These are phyloP conservation scores for Candolleomyces eurysporus DNA, from an alignment of 768 basidiomycete genomes.

Conservation along the genomic window DNA sequence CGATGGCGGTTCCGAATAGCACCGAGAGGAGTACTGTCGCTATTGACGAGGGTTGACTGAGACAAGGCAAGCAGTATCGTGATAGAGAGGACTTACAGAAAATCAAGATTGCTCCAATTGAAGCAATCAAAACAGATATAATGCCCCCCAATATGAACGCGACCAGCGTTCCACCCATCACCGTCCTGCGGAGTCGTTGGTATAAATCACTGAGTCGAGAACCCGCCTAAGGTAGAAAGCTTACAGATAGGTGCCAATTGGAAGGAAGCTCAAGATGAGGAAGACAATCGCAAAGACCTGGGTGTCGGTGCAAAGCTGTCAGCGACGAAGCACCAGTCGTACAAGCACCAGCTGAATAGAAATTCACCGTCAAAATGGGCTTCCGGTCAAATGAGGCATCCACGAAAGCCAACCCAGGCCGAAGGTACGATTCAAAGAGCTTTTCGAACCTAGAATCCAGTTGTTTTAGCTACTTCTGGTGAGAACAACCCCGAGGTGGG, in stretches of 20 bases:
- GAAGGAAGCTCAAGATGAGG: not conserved
- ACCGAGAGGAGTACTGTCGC: not conserved
- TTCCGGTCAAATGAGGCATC: constrained; percentile 3
- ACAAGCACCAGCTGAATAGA: not conserved
- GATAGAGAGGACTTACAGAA: not conserved
- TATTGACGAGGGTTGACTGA: not conserved
- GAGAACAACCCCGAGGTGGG: too few species aligned
- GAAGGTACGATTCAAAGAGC: not conserved
- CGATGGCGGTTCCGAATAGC: not conserved
- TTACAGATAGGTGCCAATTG: constrained; percentile 5
- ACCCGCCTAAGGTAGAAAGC: not conserved
- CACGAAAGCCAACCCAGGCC: not conserved
- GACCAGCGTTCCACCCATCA: not conserved
- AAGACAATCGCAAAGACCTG: constrained; percentile 3
- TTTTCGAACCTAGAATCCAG: constrained; percentile 1
- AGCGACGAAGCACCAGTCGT: not conserved
- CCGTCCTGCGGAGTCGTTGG: not conserved
- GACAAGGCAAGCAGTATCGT: not conserved
- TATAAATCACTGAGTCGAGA: not conserved
- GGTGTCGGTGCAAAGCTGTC: not conserved
- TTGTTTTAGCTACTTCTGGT: not conserved
- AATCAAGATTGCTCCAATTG: not conserved
- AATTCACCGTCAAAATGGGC: constrained; percentile 4
- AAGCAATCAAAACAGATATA: not conserved
- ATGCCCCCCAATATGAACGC: not conserved